A percentile compares a stretch with the other conserved stretches of the same genome.
phyloP scores from a whole-genome alignment of 2,329 filamentous ascomycete species.

The Podosphaera fusca region DNA sequence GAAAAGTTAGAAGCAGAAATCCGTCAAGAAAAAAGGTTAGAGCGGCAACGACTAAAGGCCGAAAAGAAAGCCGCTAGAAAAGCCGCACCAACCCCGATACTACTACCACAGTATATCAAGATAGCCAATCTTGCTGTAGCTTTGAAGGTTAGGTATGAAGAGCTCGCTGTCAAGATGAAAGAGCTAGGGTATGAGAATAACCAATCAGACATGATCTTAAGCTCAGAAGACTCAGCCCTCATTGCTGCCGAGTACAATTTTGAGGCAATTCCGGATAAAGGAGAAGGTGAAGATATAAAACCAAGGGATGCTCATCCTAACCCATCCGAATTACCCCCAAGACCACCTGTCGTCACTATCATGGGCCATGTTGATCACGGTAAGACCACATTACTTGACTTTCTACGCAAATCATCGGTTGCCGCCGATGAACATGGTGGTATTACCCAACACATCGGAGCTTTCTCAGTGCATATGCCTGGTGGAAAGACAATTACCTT shows the following conservation, averaged over 20 bases:
- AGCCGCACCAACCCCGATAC: slow-evolving; percentile 34
- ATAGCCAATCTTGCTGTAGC: slow-evolving; percentile 60
- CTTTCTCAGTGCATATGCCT: slow-evolving; percentile 76
- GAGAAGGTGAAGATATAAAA: slow-evolving; percentile 44
- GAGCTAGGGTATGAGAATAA: slow-evolving; percentile 80
- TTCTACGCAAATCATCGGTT: slow-evolving; percentile 75
- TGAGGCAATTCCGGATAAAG: slow-evolving; percentile 54
- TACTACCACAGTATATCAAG: slow-evolving; percentile 76
- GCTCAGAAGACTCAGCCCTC: slow-evolving; percentile 71
- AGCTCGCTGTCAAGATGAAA: slow-evolving; percentile 53
- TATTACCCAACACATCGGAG: slow-evolving; percentile 96
- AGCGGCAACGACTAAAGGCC: slow-evolving; percentile 13
- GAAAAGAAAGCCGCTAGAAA: slow-evolving; percentile 20
- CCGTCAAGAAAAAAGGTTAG: slow-evolving; percentile 21
- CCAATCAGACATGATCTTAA: slow-evolving; percentile 62
- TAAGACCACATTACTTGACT: slow-evolving; percentile 91
- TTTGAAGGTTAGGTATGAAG: slow-evolving; percentile 43
- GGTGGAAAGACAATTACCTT: slow-evolving; percentile 84
- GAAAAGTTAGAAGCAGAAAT: slow-evolving; percentile 16
- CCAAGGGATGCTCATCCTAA: slow-evolving; percentile 47
- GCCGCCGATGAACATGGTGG: slow-evolving; percentile 83
- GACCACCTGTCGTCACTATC: slow-evolving; percentile 90
- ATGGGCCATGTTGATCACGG: slow-evolving; percentile 99
- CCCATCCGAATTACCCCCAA: slow-evolving; percentile 38
- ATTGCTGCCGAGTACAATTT: slow-evolving; percentile 86